Evolutionary conservation across 805 yeast species (phyloP), one percentile per base, ranked within the genome.

Genomic region (Candida quercuum): DNA sequence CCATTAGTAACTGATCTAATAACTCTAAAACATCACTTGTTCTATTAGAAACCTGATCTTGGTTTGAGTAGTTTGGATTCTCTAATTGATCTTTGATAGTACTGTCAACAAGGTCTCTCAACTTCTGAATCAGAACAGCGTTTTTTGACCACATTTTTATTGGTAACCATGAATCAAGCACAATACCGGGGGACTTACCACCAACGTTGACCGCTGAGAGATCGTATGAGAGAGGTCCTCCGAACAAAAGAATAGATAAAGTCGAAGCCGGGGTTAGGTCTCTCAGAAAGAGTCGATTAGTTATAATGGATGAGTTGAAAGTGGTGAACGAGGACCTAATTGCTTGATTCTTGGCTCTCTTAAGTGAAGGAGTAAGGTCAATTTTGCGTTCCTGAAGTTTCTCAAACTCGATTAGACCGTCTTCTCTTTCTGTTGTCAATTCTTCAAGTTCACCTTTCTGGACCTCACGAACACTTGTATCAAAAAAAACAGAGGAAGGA

Each of bases 61-160:
- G 40, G 37, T 22, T 40, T 37, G 6, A 46, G 24, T 7, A 38
- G 32, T 1, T 48, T 2, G 85, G 83, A 24, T 60, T 61, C 16
- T 68, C 76, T 32, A 89, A 64, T 46, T 77, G 77, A 17, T 68
- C 70, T 30, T 74, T 81, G 38, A 91, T 73, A 0, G 84, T 76
- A 15, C 69, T 64, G 52, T 88, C 95, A 23, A 91, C 59, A 33
- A 86, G 56, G 10, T 61, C 52, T 49, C 95, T 66, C 39, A 91
- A 61, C 41, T 81, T 76, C 40, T 85, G 83, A 22, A 89, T 71
- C 33, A 91, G 63, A 2, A 91, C 95, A 1, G 89, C 98, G 51
- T 89, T 86, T 47, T 93, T 85, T 46, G 95, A 83, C 97, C 97
- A 91, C 1, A 96, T 86, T 43, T 86, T 70, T 11, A 91, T 71